Conservation (phyloP, 352 stramenopile species). For the Thraustochytrium sp. region DNA sequence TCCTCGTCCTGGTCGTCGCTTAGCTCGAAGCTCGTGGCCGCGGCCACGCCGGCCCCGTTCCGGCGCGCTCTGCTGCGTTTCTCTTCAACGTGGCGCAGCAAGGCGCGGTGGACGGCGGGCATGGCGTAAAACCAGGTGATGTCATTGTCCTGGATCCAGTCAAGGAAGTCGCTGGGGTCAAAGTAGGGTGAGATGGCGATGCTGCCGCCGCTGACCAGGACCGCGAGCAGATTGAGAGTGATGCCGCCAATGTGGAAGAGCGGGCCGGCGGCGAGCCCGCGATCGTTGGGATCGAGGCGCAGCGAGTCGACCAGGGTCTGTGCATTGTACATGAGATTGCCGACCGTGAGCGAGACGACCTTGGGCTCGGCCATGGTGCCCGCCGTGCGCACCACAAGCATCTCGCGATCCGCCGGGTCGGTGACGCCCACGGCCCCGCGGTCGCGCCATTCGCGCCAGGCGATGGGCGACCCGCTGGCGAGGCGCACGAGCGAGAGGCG, state of each 20-base stretch:
- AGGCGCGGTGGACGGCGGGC: neutral
- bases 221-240: neutral
- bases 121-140: neutral
- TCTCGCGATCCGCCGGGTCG: neutral
- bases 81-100: neutral
- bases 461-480: too few relatives aligned
- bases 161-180: neutral
- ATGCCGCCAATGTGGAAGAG: conserved; percentile 39
- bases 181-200: neutral
- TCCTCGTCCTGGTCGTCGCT: too few relatives aligned
- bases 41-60: too few relatives aligned
- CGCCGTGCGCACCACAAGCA: neutral
- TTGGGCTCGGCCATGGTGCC: neutral
- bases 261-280: neutral
- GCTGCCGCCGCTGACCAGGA: neutral
- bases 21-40: too few relatives aligned
- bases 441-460: too few relatives aligned
- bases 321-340: neutral
- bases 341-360: neutral
- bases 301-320: neutral
- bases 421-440: neutral
- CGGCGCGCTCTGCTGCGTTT: too few relatives aligned
- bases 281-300: neutral
- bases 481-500: too few relatives aligned
- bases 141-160: neutral